These are phyloP conservation scores for Extremus antarcticus DNA, from an alignment of 495 filamentous ascomycete species.

Conservation along the genomic window DNA sequence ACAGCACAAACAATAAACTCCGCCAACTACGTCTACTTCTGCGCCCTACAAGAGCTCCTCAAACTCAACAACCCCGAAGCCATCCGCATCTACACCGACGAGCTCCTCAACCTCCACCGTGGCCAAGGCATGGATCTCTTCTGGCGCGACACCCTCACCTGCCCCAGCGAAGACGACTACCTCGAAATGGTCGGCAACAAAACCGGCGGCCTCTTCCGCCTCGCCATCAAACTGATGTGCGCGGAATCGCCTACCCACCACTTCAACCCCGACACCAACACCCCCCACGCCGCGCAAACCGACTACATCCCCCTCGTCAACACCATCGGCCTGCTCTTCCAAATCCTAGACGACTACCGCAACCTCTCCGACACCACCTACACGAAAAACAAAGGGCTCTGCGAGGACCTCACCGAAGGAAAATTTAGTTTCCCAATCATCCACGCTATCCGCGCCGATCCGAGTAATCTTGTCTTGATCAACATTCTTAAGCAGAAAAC, in stretches of 20 bases:
- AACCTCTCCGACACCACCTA: conserved; percentile 70
- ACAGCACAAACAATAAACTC: conserved; percentile 94
- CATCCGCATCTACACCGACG: conserved; percentile 73
- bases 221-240: conserved; percentile 95
- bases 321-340: conserved; percentile 77
- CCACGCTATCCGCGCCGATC: conserved; percentile 77
- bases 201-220: conserved; percentile 87
- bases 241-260: conserved; percentile 42
- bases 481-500: conserved; percentile 91
- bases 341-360: conserved; percentile 75
- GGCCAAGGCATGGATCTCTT: conserved; percentile 97
- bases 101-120: conserved; percentile 85
- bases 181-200: conserved; percentile 98
- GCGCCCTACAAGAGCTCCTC: conserved; percentile 61
- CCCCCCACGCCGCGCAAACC: not conserved
- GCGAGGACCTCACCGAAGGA: conserved; percentile 93
- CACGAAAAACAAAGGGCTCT: conserved; percentile 82
- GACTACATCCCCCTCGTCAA: conserved; percentile 54
- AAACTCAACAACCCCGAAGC: conserved; percentile 60
- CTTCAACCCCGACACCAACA: not conserved
- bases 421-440: conserved; percentile 98
- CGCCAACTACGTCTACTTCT: conserved; percentile 95
- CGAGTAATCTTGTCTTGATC: conserved; percentile 67
- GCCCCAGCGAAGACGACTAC: conserved; percentile 92
- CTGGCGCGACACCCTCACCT: conserved; percentile 90